These are phyloP conservation scores for Rhododendron simsii DNA, from an alignment of 148 eudicot genomes.

Conservation along the genomic window DNA sequence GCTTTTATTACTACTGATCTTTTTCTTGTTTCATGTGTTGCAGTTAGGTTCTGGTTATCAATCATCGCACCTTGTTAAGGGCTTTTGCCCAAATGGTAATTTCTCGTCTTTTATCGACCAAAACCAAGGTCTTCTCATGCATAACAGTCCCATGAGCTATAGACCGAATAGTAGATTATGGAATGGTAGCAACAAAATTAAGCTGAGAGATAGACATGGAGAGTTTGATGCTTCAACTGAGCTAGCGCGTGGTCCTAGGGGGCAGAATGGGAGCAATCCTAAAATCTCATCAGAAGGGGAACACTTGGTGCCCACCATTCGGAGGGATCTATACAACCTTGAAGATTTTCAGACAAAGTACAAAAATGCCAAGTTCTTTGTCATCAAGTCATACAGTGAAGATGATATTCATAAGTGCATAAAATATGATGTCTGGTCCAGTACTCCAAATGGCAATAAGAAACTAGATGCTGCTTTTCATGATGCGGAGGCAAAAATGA, in stretches of 20 bases:
- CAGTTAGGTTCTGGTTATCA: conserved; percentile 57
- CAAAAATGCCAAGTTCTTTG: conserved; percentile 69
- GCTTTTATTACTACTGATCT: not conserved
- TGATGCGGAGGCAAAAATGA: conserved; percentile 58
- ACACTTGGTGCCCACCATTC: conserved; percentile 14
- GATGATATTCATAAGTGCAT: conserved; percentile 86
- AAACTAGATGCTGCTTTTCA: conserved; percentile 74
- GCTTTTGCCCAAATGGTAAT: conserved; percentile 34
- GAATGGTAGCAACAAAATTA: conserved; percentile 44
- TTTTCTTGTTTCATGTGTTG: conserved; percentile 19
- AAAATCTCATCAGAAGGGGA: conserved; percentile 30
- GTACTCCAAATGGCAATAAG: conserved; percentile 80
- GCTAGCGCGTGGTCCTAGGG: conserved; percentile 82
- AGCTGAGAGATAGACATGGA: conserved; percentile 34
- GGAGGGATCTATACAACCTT: conserved; percentile 47
- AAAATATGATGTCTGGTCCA: conserved; percentile 93
- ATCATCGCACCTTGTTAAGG: conserved; percentile 35
- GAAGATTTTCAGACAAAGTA: conserved; percentile 54
- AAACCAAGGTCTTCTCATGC: conserved; percentile 43
- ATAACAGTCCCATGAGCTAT: conserved; percentile 39
- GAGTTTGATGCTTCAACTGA: conserved; percentile 50
- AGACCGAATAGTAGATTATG: conserved; percentile 49
- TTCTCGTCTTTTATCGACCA: conserved; percentile 40
- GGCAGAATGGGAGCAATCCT: conserved; percentile 29
- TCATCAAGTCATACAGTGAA: conserved; percentile 93